phyloP scores from a whole-genome alignment of 441 rosid genomes.

The Kokia cookei region DNA sequence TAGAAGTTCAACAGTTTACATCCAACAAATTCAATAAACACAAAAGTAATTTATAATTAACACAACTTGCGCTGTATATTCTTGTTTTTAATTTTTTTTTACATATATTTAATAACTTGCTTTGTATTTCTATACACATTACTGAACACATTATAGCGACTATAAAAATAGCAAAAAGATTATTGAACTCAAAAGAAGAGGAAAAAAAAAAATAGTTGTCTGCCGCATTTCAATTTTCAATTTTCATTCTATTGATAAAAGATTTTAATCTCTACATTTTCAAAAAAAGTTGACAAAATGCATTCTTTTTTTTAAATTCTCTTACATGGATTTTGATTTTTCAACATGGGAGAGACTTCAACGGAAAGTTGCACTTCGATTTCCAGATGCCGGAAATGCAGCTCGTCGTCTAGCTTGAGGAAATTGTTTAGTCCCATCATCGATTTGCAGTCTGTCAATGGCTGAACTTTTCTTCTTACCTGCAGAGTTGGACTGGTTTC shows the following conservation, averaged over 20 bases:
- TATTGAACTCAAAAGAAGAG: too few species aligned
- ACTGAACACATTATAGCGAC: too few species aligned
- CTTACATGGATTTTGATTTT: not conserved
- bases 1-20: too few species aligned
- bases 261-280: not conserved
- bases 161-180: too few species aligned
- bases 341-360: constrained; percentile 12
- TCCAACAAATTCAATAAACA: too few species aligned
- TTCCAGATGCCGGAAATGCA: constrained; percentile 88
- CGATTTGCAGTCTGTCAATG: constrained; percentile 18
- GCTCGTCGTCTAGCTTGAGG: constrained; percentile 59
- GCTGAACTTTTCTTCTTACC: constrained; percentile 37
- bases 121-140: too few species aligned
- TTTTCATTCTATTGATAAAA: not conserved
- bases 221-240: not conserved
- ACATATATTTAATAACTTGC: too few species aligned
- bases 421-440: constrained; percentile 35
- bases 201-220: too few species aligned
- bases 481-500: not conserved
- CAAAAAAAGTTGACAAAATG: not conserved
- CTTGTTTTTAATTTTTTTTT: too few species aligned
- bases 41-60: too few species aligned
- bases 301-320: not conserved
- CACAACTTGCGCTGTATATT: too few species aligned
- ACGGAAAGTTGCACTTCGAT: constrained; percentile 69